A percentile compares a stretch with the other conserved stretches of the same genome.
These are phyloP conservation scores for Hanseniaspora occidentalis DNA, from an alignment of 805 yeast genomes.

Conservation along the genomic window DNA sequence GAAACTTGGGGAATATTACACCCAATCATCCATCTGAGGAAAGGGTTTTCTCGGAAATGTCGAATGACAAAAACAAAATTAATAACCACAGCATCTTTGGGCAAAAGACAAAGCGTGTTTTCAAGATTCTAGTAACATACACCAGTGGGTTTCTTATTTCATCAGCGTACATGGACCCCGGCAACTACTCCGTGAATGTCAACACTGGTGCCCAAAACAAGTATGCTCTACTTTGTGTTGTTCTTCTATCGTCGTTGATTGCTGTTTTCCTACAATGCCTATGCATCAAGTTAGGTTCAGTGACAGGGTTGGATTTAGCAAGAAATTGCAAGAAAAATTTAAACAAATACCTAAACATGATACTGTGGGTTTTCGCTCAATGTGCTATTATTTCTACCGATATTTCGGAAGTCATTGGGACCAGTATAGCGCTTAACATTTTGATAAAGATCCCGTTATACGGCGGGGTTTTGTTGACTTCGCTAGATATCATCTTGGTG, in stretches of 20 bases:
- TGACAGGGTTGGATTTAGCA: conserved; percentile 70
- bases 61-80: too few relatives aligned
- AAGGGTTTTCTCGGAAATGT: too few relatives aligned
- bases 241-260: conserved; percentile 55
- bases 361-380: conserved; percentile 69
- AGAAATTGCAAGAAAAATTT: conserved; percentile 72
- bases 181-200: conserved; percentile 73
- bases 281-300: conserved; percentile 65
- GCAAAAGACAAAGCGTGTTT: too few relatives aligned
- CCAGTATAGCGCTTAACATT: conserved; percentile 77
- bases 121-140: not conserved
- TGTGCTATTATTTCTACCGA: conserved; percentile 86
- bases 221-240: conserved; percentile 52
- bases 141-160: conserved; percentile 25
- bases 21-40: too few relatives aligned
- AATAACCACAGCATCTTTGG: too few relatives aligned
- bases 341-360: conserved; percentile 35
- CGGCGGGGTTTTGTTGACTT: conserved; percentile 67
- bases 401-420: conserved; percentile 88
- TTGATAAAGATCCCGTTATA: conserved; percentile 62
- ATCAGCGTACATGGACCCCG: conserved; percentile 78
- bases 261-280: conserved; percentile 62
- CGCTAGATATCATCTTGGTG: conserved; percentile 69
- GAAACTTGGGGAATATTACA: too few relatives aligned
- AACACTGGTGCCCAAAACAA: conserved; percentile 67